Conservation (phyloP, 345 rosid species). For the Salix brachista region DNA sequence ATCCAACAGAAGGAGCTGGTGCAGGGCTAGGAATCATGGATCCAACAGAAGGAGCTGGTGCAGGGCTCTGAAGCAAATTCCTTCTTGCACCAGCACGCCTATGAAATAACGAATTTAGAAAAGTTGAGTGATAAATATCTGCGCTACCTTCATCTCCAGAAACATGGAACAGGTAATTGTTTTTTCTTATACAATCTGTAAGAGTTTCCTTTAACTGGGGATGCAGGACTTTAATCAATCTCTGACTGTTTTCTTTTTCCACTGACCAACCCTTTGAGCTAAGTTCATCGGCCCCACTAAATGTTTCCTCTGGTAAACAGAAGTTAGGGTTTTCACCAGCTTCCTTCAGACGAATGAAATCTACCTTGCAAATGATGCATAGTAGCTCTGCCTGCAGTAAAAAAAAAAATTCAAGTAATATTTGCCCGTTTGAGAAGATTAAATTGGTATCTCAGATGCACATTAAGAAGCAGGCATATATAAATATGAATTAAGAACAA, state of each 20-base stretch:
- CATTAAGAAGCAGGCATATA: not conserved
- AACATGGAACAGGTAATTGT: conserved; percentile 28
- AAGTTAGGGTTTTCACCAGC: conserved; percentile 39
- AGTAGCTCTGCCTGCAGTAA: conserved; percentile 55
- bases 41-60: conserved; percentile 8
- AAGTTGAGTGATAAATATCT: conserved; percentile 27
- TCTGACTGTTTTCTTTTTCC: conserved; percentile 36
- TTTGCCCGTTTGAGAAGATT: not conserved
- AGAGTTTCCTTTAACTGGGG: conserved; percentile 45
- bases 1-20: conserved; percentile 8
- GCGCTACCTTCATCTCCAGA: conserved; percentile 44
- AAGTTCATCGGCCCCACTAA: conserved; percentile 11
- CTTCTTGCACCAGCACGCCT: conserved; percentile 24
- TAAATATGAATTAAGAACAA: not conserved
- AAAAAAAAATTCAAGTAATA: conserved; percentile 8
- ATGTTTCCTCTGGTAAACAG: conserved; percentile 37
- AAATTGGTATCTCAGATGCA: not conserved
- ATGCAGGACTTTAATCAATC: conserved; percentile 37
- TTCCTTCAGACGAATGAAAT: conserved; percentile 49
- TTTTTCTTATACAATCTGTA: conserved; percentile 53
- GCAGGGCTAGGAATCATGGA: conserved; percentile 26
- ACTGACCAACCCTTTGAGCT: conserved; percentile 19
- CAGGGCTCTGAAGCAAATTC: conserved; percentile 31
- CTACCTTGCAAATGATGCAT: conserved; percentile 57
- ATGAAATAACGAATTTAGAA: conserved; percentile 28